Evolutionary conservation across 1,284 basidiomycete genomes (phyloP), one percentile per base, ranked within the genome.

Genomic region (Bondarzewia mesenterica): DNA sequence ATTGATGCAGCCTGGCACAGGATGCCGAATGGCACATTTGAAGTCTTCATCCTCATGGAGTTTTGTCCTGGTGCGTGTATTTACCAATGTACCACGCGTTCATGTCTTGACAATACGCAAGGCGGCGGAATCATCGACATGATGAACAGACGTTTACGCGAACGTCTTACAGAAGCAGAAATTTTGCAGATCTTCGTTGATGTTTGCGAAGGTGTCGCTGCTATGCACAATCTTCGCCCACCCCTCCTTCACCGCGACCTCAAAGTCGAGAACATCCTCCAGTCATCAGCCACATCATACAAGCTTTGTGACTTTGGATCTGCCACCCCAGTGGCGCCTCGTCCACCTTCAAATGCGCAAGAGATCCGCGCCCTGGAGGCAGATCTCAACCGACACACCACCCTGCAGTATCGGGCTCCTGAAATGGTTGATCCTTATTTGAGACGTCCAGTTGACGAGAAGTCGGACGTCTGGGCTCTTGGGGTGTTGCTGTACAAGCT

Each of bases 11-110:
- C 90, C 44, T 92, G 90, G 76, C 83, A 90, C 54, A 78, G 81
- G 52, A 75, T 90, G 62, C 72, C 87, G 2, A 87, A 85, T 60
- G 91, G 91, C 41, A 77, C 78, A 41, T 93, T 89, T 64, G 96
- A 99, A 67, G 94, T 99, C 42, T 98, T 97, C 67, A 99, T 99
- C 63, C 77, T 99, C 52, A 99, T 99, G 96, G 96, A 99, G 67
- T 97, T 86, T 66, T 97, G 93, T 64, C 73, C 78, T 7, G 84
- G 79, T 72, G 44, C 50, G 72, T 62, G 29, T 39, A 35, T 32
- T 20, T 1, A 40, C n/a, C 26, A 22, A 22, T 46, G 12, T 42
- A 47, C 27, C 7, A 7, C 23, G 15, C 23, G 45, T 26, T 29
- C 47, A 49, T 57, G 10, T 55, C 52, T 25, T 50, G 16, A 48